phyloP scores from a whole-genome alignment of 2,329 filamentous ascomycete species.

The Aspergillus sclerotialis region DNA sequence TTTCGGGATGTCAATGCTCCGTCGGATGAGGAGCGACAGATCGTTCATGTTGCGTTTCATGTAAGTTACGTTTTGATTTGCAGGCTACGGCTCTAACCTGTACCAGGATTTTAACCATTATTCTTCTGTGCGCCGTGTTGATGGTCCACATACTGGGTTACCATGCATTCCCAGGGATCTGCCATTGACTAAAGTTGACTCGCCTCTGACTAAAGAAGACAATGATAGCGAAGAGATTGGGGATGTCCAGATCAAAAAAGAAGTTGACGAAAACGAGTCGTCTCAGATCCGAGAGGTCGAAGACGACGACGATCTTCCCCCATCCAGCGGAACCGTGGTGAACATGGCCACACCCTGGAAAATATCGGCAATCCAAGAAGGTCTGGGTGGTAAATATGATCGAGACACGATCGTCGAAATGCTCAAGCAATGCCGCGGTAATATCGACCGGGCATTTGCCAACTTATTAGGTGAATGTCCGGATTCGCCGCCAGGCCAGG shows the following conservation, averaged over 20 bases:
- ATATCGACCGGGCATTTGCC: conserved; percentile 48
- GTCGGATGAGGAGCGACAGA: conserved; percentile 25
- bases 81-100: conserved; percentile 7
- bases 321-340: conserved; percentile 11
- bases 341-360: conserved; percentile 47
- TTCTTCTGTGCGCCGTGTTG: conserved; percentile 56
- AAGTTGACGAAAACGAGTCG: conserved; percentile 6
- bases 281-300: conserved; percentile 7
- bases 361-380: conserved; percentile 47
- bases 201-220: conserved; percentile 8
- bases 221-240: neutral
- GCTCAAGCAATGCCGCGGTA: conserved; percentile 47
- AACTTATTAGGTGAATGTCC: conserved; percentile 44
- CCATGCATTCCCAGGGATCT: conserved; percentile 39
- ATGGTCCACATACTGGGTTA: conserved; percentile 52
- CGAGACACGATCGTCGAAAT: conserved; percentile 46
- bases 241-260: conserved; percentile 3
- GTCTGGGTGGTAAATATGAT: conserved; percentile 45
- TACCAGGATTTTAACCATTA: conserved; percentile 58
- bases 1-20: conserved; percentile 42
- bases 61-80: conserved; percentile 36
- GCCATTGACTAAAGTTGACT: conserved; percentile 12
- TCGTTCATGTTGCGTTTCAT: conserved; percentile 56
- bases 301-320: neutral
- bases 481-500: conserved; percentile 15